Conservation (phyloP, 108 stramenopile species). For the Asterionellopsis glacialis region DNA sequence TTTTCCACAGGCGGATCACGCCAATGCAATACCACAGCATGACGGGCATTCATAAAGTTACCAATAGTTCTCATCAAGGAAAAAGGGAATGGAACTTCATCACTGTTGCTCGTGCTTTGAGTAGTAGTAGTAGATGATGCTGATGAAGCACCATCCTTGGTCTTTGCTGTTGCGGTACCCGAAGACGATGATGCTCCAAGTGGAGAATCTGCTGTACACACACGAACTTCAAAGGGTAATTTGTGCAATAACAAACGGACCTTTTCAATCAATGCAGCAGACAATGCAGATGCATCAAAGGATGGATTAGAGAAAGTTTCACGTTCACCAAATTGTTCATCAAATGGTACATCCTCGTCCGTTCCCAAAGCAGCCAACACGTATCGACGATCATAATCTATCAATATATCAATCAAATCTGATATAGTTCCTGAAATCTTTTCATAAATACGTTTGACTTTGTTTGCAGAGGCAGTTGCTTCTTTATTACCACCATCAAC, state of each 20-base stretch:
- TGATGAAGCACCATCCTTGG: slow-evolving; percentile 1
- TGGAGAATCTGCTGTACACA: slow-evolving; percentile 60
- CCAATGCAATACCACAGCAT: slow-evolving; percentile 75
- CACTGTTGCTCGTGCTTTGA: slow-evolving; percentile 9
- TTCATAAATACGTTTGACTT: slow-evolving; percentile 35
- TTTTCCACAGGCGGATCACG: slow-evolving; percentile 38
- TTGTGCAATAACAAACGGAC: slow-evolving; percentile 47
- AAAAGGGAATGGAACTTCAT: slow-evolving; percentile 72
- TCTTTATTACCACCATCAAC: slow-evolving; percentile 20
- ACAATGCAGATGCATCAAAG: slow-evolving; percentile 49
- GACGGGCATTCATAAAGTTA: slow-evolving; percentile 71
- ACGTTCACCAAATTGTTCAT: neutral
- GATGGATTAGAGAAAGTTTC: slow-evolving; percentile 31
- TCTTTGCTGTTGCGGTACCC: too few species aligned
- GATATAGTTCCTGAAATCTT: slow-evolving; percentile 54
- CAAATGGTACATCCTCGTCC: slow-evolving; percentile 7
- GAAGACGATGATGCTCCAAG: slow-evolving; percentile 10
- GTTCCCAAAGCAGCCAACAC: slow-evolving; percentile 43
- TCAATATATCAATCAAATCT: slow-evolving; percentile 56
- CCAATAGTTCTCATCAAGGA: slow-evolving; percentile 72
- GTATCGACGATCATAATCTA: slow-evolving; percentile 61
- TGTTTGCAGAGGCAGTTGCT: slow-evolving; percentile 16
- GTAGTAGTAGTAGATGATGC: too few species aligned
- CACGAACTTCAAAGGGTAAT: slow-evolving; percentile 81
- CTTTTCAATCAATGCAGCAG: slow-evolving; percentile 42